phyloP scores from a whole-genome alignment of 257 asterid genomes.

The Eucommia ulmoides region DNA sequence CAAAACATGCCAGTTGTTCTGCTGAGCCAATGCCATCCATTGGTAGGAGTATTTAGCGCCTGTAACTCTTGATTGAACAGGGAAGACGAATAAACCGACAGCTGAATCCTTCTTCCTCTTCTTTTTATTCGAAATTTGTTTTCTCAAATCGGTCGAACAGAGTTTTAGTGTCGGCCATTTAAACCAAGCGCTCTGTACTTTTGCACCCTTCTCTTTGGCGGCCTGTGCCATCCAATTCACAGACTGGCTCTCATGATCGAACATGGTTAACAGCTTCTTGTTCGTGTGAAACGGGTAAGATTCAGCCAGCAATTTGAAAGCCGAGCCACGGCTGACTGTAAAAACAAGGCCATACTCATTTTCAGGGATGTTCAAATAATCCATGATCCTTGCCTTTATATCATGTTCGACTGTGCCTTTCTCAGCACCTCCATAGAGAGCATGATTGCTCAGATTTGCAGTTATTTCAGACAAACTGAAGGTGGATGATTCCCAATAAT shows the following conservation, averaged over 20 bases:
- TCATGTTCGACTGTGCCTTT: conserved; percentile 78
- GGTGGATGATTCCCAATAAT: conserved; percentile 92
- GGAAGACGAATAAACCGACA: conserved; percentile 87
- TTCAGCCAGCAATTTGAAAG: conserved; percentile 83
- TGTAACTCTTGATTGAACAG: conserved; percentile 92
- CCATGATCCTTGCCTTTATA: conserved; percentile 79
- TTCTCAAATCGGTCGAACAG: conserved; percentile 86
- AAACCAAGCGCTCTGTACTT: conserved; percentile 92
- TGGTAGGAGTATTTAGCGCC: conserved; percentile 97
- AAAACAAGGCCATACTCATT: conserved; percentile 93
- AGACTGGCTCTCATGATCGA: conserved; percentile 95
- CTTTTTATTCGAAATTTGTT: conserved; percentile 80
- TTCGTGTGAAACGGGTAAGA: conserved; percentile 94
- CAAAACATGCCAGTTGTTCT: conserved; percentile 97
- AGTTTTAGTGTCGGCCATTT: conserved; percentile 96
- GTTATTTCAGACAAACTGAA: conserved; percentile 93
- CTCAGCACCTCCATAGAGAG: conserved; percentile 91
- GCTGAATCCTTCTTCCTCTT: conserved; percentile 87
- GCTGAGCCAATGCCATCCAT: conserved; percentile 99
- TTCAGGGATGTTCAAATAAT: conserved; percentile 91
- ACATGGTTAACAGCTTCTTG: conserved; percentile 90
- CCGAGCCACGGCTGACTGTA: conserved; percentile 97
- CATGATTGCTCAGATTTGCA: conserved; percentile 95
- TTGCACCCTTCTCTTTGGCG: conserved; percentile 93
- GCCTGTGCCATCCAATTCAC: conserved; percentile 97